Percentiles rank a stretch among this genome's conserved stretches.
Conservation (phyloP, 371 early-diverging fungal genomes). For the Saksenaea vasiformis region DNA sequence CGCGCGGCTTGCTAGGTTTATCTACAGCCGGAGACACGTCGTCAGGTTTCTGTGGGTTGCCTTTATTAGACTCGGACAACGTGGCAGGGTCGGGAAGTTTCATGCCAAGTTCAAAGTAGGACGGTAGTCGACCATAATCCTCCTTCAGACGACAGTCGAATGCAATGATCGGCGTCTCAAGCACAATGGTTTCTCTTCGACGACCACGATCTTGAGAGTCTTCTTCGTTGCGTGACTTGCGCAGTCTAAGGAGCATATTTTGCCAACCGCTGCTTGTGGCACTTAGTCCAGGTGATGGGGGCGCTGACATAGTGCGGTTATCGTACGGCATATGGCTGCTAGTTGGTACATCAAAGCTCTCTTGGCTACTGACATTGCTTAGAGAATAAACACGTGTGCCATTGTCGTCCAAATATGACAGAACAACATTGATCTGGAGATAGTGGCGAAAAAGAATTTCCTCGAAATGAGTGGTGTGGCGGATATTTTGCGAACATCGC, state of each 20-base stretch:
- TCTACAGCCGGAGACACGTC: conserved; percentile 1
- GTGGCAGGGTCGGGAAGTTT: conserved; percentile 13
- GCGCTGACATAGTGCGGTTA: conserved; percentile 6
- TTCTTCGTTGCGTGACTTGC: conserved; percentile 21
- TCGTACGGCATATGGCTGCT: conserved; percentile 1
- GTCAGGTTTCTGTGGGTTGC: conserved; percentile 2
- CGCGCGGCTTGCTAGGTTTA: conserved; percentile 10
- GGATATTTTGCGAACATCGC: conserved; percentile 39
- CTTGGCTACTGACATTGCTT: conserved; percentile 3
- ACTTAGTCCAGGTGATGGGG: neutral
- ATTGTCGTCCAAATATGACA: conserved; percentile 32
- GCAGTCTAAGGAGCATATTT: conserved; percentile 20
- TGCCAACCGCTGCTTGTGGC: conserved; percentile 17
- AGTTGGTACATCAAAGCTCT: conserved; percentile 11
- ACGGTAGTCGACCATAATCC: conserved; percentile 48
- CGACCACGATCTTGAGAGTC: conserved; percentile 8
- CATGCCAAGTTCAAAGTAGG: conserved; percentile 42
- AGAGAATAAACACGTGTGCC: conserved; percentile 13
- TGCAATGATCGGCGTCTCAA: conserved; percentile 34
- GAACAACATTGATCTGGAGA: conserved; percentile 27
- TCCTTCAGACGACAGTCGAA: conserved; percentile 50
- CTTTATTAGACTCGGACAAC: neutral
- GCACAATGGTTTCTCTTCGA: conserved; percentile 23
- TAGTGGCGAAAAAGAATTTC: conserved; percentile 39
- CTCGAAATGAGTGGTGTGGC: conserved; percentile 35